phyloP scores from a whole-genome alignment of 768 basidiomycete genomes.

The Leucocoprinus sp. region DNA sequence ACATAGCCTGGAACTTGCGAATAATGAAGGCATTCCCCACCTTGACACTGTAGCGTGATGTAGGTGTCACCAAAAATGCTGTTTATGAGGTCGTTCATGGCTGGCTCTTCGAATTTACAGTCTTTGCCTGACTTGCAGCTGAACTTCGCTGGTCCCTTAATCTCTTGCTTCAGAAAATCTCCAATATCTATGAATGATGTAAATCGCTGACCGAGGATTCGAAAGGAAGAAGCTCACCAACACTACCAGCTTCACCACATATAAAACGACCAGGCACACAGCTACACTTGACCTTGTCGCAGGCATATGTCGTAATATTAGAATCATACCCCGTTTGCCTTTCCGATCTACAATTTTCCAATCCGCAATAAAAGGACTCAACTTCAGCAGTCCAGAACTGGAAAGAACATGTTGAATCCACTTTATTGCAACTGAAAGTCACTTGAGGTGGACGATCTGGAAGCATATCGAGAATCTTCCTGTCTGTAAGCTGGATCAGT shows the following conservation, averaged over 20 bases:
- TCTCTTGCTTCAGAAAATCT: slow-evolving; percentile 85
- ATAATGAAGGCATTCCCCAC: slow-evolving; percentile 91
- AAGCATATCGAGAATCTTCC: slow-evolving; percentile 90
- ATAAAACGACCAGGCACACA: slow-evolving; percentile 94
- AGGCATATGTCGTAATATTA: slow-evolving; percentile 72
- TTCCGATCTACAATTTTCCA: slow-evolving; percentile 59
- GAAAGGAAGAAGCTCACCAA: slow-evolving; percentile 49
- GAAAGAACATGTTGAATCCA: slow-evolving; percentile 68
- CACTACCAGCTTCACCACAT: slow-evolving; percentile 91
- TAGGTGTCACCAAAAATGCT: slow-evolving; percentile 88
- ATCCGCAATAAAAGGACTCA: slow-evolving; percentile 93
- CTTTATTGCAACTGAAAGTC: slow-evolving; percentile 83
- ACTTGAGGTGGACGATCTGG: slow-evolving; percentile 89
- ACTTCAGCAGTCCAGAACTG: slow-evolving; percentile 97
- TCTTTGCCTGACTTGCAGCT: slow-evolving; percentile 63
- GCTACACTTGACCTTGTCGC: slow-evolving; percentile 78
- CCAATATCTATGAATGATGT: slow-evolving; percentile 60
- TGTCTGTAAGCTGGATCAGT: slow-evolving; percentile 43
- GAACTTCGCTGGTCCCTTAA: slow-evolving; percentile 86
- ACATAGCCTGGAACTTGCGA: slow-evolving; percentile 92
- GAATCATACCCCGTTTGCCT: slow-evolving; percentile 42
- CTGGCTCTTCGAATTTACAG: slow-evolving; percentile 91
- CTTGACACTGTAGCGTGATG: slow-evolving; percentile 80
- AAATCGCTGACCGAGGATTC: not conserved
- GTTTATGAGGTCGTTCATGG: slow-evolving; percentile 93